Evolutionary conservation across 108 stramenopile species (phyloP).

Genomic region (Cyclotella kingstonii): DNA sequence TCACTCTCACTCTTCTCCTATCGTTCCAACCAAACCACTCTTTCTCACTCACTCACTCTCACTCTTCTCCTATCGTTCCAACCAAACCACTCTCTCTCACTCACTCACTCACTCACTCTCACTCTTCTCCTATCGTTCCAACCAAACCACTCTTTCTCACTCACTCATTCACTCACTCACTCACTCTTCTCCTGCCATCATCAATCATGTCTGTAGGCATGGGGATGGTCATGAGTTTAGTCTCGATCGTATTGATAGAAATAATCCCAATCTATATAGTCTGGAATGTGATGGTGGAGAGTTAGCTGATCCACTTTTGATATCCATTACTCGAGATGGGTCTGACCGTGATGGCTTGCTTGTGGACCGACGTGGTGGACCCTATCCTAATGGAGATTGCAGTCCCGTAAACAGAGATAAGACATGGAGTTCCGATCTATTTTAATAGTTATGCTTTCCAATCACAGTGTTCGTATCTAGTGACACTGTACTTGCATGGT

Average conservation of each 20-base stretch:
- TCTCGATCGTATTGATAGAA: conserved; percentile 5
- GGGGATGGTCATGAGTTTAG: conserved; percentile 31
- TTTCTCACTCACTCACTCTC: too few relatives aligned
- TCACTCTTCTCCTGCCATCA: background rate
- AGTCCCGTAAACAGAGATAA: conserved; percentile 23
- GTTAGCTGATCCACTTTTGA: conserved; percentile 25
- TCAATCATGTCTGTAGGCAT: conserved; percentile 3
- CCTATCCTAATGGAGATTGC: conserved; percentile 13
- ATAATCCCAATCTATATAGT: conserved; percentile 15
- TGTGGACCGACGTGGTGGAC: conserved; percentile 29
- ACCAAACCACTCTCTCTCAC: too few relatives aligned
- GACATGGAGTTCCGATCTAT: conserved; percentile 31
- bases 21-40: too few relatives aligned
- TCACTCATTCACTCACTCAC: background rate
- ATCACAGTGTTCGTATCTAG: too few relatives aligned
- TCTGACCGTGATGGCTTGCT: conserved; percentile 4
- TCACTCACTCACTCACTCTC: background rate
- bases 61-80: too few relatives aligned
- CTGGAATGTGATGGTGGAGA: conserved; percentile 29
- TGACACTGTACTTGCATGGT: too few relatives aligned
- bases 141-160: too few relatives aligned
- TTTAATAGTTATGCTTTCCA: conserved; percentile 11
- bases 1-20: background rate
- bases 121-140: too few relatives aligned
- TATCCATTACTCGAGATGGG: conserved; percentile 13